These are phyloP conservation scores for Backusella westeae DNA, from an alignment of 192 early-diverging fungal species.

Conservation along the genomic window DNA sequence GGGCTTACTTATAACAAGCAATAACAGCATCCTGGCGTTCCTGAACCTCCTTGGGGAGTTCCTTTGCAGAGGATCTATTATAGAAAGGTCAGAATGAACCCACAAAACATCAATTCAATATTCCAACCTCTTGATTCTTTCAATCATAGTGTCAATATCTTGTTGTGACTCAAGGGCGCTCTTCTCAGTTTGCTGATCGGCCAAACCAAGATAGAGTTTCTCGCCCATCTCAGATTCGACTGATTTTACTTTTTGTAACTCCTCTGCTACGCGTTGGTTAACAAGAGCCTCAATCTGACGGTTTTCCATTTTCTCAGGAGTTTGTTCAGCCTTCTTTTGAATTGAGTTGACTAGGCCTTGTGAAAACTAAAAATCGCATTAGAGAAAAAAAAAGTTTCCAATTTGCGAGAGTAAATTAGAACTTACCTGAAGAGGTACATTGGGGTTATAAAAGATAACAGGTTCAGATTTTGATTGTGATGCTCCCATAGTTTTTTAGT, in stretches of 20 bases:
- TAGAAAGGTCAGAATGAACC: not conserved
- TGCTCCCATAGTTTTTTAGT: constrained; percentile 15
- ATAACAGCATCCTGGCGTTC: constrained; percentile 27
- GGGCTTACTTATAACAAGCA: constrained; percentile 25
- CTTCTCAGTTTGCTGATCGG: constrained; percentile 16
- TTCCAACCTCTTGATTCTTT: constrained; percentile 22
- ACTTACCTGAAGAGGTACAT: constrained; percentile 20
- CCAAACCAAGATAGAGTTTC: not conserved
- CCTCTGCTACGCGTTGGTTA: constrained; percentile 22
- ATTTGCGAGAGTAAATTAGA: not conserved
- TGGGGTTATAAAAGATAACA: constrained; percentile 21
- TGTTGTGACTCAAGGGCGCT: constrained; percentile 11
- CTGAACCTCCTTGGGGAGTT: constrained; percentile 13
- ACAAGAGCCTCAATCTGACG: constrained; percentile 30
- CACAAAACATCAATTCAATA: not conserved
- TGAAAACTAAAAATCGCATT: constrained; percentile 12
- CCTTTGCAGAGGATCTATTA: constrained; percentile 18
- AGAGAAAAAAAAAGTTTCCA: not conserved
- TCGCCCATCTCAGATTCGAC: constrained; percentile 8
- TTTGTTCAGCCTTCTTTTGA: constrained; percentile 17
- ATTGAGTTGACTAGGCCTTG: constrained; percentile 23
- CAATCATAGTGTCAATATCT: constrained; percentile 31
- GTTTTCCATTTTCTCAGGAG: not conserved
- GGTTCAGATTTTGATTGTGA: constrained; percentile 24
- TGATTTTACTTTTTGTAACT: constrained; percentile 11